These are phyloP conservation scores for Lentinula detonsa DNA, from an alignment of 768 basidiomycete species.

Conservation along the genomic window DNA sequence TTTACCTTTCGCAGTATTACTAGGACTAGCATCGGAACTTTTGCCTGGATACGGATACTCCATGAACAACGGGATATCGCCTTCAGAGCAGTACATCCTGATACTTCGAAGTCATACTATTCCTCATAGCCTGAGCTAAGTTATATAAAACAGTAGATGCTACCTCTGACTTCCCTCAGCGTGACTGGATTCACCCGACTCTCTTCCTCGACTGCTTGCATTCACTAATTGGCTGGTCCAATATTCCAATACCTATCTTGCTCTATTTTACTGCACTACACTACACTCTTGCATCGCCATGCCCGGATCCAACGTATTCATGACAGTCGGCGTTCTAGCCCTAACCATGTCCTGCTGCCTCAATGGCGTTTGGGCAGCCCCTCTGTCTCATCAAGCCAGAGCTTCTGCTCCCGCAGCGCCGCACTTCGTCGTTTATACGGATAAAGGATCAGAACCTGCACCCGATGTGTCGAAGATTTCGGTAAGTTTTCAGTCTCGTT, in stretches of 20 bases:
- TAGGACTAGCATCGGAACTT: no score
- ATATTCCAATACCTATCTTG: background rate
- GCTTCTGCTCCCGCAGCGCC: background rate
- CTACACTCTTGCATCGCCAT: background rate
- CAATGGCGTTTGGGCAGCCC: background rate
- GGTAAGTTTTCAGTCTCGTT: background rate
- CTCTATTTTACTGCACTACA: no score
- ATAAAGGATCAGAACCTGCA: background rate
- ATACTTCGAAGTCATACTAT: no score
- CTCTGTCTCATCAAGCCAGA: background rate
- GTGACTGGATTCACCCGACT: background rate
- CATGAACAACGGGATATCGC: no score
- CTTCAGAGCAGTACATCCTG: no score
- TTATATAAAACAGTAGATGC: no score
- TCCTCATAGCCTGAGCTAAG: no score
- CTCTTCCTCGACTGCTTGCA: background rate
- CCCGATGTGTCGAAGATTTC: background rate
- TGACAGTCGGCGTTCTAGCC: background rate
- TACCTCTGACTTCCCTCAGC: background rate
- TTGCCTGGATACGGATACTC: background rate
- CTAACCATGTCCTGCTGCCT: background rate
- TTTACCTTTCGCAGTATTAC: no score
- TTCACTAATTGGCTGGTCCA: background rate
- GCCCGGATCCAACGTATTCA: background rate
- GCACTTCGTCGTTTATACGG: conserved; percentile 1